Evolutionary conservation across 495 filamentous ascomycete species (phyloP).

Genomic region (Neurospora africana): DNA sequence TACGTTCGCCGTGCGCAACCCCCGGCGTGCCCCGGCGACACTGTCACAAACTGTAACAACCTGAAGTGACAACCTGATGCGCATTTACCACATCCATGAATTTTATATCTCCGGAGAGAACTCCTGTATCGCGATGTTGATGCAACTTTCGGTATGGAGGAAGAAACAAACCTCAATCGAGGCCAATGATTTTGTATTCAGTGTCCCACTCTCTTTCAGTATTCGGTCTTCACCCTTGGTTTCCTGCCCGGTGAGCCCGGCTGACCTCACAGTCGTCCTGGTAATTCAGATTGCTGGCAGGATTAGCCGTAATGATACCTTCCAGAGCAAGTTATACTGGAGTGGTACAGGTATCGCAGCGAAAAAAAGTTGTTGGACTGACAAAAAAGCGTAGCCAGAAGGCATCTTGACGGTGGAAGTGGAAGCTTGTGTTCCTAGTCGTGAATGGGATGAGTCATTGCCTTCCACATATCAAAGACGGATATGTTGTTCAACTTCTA

Average conservation of each 20-base stretch:
- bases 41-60: neutral
- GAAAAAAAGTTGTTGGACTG: neutral
- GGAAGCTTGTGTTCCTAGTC: neutral
- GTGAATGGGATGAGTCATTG: too few relatives aligned
- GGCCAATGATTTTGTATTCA: neutral
- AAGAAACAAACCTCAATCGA: too few relatives aligned
- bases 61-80: neutral
- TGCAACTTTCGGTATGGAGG: too few relatives aligned
- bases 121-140: too few relatives aligned
- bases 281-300: neutral
- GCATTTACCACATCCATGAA: neutral
- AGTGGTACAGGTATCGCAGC: neutral
- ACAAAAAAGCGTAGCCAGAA: neutral
- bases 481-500: too few relatives aligned
- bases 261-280: neutral
- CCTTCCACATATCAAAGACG: too few relatives aligned
- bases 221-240: neutral
- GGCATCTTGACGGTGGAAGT: neutral
- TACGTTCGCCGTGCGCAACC: neutral
- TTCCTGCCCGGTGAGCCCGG: neutral
- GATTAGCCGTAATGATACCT: neutral
- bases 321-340: neutral
- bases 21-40: neutral
- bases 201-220: neutral
- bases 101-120: neutral